Percentiles rank a stretch among this genome's conserved stretches.
These are phyloP conservation scores for Byssoonygena ceratinophila DNA, from an alignment of 2,329 filamentous ascomycete species.

Conservation along the genomic window DNA sequence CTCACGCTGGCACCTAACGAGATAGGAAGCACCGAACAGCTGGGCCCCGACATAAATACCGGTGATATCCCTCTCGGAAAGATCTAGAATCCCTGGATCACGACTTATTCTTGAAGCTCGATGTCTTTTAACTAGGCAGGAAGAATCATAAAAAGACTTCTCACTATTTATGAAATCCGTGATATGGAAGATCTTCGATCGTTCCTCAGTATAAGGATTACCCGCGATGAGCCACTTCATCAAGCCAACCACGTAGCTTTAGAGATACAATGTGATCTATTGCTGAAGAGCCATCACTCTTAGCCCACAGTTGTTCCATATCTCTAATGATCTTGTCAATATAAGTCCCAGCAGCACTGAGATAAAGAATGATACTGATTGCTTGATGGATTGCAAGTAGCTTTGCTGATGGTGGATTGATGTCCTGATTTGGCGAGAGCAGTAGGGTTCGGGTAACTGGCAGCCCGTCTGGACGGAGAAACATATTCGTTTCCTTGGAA, in stretches of 20 bases:
- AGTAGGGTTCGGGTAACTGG: conserved; percentile 15
- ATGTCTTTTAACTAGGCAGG: too few relatives aligned
- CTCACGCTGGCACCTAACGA: too few relatives aligned
- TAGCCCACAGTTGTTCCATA: conserved; percentile 20
- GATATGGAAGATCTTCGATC: too few relatives aligned
- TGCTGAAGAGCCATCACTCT: conserved; percentile 1
- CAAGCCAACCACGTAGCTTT: conserved; percentile 4
- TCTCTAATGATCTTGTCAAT: conserved; percentile 18
- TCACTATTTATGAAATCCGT: too few relatives aligned
- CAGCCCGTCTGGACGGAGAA: conserved; percentile 6
- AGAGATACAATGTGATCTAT: conserved; percentile 2
- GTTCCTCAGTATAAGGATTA: too few relatives aligned
- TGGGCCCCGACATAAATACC: too few relatives aligned
- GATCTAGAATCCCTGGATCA: too few relatives aligned
- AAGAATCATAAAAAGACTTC: too few relatives aligned
- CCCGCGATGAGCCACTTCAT: conserved; percentile 2
- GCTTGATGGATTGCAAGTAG: conserved; percentile 18
- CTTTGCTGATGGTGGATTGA: conserved; percentile 22
- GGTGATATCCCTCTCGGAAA: too few relatives aligned
- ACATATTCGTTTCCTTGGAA: neutral
- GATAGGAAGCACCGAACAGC: too few relatives aligned
- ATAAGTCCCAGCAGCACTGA: conserved; percentile 20
- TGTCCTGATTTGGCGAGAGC: conserved; percentile 22
- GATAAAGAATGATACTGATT: conserved; percentile 17
- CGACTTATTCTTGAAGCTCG: too few relatives aligned